Evolutionary conservation across 2,329 filamentous ascomycete species (phyloP).

Genomic region (Monosporascus sp.): DNA sequence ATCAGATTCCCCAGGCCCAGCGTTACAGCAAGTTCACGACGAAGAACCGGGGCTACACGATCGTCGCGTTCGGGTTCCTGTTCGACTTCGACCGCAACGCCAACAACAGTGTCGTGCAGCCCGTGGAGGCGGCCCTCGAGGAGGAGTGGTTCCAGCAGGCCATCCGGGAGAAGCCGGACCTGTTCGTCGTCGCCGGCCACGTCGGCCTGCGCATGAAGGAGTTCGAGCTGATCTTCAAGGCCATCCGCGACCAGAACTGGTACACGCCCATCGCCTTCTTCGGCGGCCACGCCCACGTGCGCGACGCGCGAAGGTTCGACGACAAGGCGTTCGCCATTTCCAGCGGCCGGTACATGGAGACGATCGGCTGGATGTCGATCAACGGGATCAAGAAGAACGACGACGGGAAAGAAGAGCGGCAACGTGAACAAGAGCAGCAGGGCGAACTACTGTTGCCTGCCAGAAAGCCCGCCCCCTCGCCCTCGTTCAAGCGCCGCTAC

Average conservation of each 20-base stretch:
- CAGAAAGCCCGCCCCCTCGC: constrained; percentile 28
- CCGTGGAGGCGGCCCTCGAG: constrained; percentile 73
- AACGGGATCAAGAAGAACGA: constrained; percentile 50
- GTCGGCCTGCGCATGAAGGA: constrained; percentile 78
- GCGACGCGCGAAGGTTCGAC: constrained; percentile 79
- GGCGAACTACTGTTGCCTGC: too few species aligned
- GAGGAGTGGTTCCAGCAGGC: constrained; percentile 86
- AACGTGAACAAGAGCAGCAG: not conserved
- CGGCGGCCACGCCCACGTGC: constrained; percentile 84
- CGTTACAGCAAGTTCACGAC: constrained; percentile 88
- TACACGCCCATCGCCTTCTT: constrained; percentile 87
- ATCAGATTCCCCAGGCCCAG: constrained; percentile 70
- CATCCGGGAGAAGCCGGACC: constrained; percentile 76
- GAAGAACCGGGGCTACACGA: constrained; percentile 76
- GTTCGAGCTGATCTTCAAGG: constrained; percentile 70
- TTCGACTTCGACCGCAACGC: constrained; percentile 90
- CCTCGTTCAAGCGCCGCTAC: constrained; percentile 72
- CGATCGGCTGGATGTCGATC: constrained; percentile 88
- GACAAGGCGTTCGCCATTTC: constrained; percentile 73
- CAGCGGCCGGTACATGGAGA: constrained; percentile 90
- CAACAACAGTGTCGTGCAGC: constrained; percentile 83
- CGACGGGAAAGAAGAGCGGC: constrained; percentile 9
- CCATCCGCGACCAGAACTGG: constrained; percentile 72
- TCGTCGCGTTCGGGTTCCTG: constrained; percentile 88
- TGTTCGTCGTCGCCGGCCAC: constrained; percentile 85